A percentile compares a stretch with the other conserved stretches of the same genome.
phyloP scores from a whole-genome alignment of 1,284 basidiomycete genomes.

The Tilletia setariae region DNA sequence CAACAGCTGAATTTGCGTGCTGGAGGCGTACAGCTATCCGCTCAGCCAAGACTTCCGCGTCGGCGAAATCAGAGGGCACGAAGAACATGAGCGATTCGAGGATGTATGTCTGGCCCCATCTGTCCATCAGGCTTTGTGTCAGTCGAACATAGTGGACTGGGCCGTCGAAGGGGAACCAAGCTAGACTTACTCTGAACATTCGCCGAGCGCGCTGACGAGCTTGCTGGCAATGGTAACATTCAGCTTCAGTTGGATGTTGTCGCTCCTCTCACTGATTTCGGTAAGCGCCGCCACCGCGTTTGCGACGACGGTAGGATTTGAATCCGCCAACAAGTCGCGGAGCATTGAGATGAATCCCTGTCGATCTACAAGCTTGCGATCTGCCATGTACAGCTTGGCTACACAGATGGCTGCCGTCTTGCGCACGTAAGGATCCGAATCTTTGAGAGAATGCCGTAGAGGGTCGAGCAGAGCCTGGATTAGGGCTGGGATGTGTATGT shows the following conservation, averaged over 20 bases:
- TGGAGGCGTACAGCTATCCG: conserved; percentile 85
- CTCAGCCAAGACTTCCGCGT: conserved; percentile 91
- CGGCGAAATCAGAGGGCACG: conserved; percentile 78
- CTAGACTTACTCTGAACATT: conserved; percentile 69
- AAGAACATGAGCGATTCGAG: conserved; percentile 89
- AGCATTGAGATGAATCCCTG: conserved; percentile 79
- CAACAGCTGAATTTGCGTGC: conserved; percentile 91
- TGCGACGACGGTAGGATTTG: conserved; percentile 88
- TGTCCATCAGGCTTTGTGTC: neutral
- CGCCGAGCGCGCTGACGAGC: conserved; percentile 74
- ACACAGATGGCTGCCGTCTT: conserved; percentile 91
- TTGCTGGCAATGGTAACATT: conserved; percentile 79
- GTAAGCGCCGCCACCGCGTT: conserved; percentile 89
- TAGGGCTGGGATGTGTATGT: conserved; percentile 64
- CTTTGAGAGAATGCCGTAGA: conserved; percentile 78
- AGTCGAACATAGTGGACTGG: conserved; percentile 10
- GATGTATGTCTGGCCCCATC: conserved; percentile 98
- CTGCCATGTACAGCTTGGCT: conserved; percentile 81
- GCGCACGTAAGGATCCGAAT: conserved; percentile 89
- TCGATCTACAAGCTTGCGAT: conserved; percentile 77
- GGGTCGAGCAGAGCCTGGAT: conserved; percentile 77
- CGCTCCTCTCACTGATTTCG: conserved; percentile 83
- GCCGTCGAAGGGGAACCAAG: neutral
- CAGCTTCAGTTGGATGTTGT: conserved; percentile 77
- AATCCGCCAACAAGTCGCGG: conserved; percentile 82